A percentile compares a stretch with the other conserved stretches of the same genome.
phyloP scores from a whole-genome alignment of 345 rosid genomes.

The Brassica carinata region DNA sequence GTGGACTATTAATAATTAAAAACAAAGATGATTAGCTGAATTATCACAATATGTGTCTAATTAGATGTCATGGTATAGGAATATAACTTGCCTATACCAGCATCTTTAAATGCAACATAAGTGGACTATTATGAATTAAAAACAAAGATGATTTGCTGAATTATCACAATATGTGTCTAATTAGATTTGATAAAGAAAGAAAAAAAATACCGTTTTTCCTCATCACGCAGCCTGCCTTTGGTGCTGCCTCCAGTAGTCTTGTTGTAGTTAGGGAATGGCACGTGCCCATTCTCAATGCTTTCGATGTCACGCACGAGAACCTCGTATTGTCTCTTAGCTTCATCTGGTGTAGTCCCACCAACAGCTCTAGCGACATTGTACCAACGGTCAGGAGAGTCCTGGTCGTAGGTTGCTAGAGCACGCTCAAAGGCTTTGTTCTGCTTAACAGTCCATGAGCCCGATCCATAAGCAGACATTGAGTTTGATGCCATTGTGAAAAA shows the following conservation, averaged over 20 bases:
- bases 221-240: constrained; percentile 42
- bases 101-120: not conserved
- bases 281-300: constrained; percentile 74
- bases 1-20: not conserved
- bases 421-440: constrained; percentile 91
- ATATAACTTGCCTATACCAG: not conserved
- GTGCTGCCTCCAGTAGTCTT: constrained; percentile 42
- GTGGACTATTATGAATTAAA: constrained; percentile 12
- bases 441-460: constrained; percentile 72
- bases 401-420: constrained; percentile 90
- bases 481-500: constrained; percentile 42
- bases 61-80: constrained; percentile 14
- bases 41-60: not conserved
- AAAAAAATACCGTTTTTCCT: constrained; percentile 43
- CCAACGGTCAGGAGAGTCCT: constrained; percentile 98
- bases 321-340: constrained; percentile 82
- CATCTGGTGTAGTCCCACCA: constrained; percentile 80
- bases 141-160: constrained; percentile 7
- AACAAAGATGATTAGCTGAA: constrained; percentile 7
- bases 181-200: not conserved
- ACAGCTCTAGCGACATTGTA: constrained; percentile 86
- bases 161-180: not conserved
- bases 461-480: constrained; percentile 74
- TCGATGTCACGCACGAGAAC: constrained; percentile 70
- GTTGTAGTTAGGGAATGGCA: constrained; percentile 80